phyloP scores from a whole-genome alignment of 2,329 filamentous ascomycete genomes.

The Lachnellula occidentalis region DNA sequence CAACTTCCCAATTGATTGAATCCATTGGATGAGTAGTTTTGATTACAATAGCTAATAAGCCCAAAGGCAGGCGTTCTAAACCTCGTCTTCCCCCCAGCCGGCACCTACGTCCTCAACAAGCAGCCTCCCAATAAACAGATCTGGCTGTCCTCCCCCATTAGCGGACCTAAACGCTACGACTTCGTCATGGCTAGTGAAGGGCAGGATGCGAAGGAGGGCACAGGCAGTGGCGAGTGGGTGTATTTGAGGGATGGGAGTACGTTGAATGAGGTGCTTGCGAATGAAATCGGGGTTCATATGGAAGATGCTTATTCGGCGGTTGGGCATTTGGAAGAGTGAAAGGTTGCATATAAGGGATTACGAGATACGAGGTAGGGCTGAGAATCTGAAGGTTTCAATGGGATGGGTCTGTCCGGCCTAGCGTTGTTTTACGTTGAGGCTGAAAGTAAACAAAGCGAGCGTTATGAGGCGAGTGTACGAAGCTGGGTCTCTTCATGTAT shows the following conservation, averaged over 20 bases:
- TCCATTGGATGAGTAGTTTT: background rate
- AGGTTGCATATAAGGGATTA: background rate
- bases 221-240: conserved; percentile 71
- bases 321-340: conserved; percentile 3
- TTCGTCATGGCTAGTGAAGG: conserved; percentile 72
- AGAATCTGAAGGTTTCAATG: too few species aligned
- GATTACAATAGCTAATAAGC: conserved; percentile 1
- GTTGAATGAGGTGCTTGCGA: conserved; percentile 64
- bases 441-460: too few species aligned
- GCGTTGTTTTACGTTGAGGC: too few species aligned
- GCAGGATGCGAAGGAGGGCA: conserved; percentile 75
- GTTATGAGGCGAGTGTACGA: too few species aligned
- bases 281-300: conserved; percentile 66
- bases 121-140: conserved; percentile 97
- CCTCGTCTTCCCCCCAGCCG: conserved; percentile 61
- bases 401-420: too few species aligned
- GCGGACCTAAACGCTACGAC: conserved; percentile 90
- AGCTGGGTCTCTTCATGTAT: too few species aligned
- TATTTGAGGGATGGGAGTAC: conserved; percentile 80
- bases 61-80: conserved; percentile 78
- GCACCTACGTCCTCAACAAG: conserved; percentile 95
- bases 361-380: background rate
- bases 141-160: conserved; percentile 88
- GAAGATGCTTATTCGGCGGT: conserved; percentile 5
- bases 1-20: too few species aligned